phyloP scores from a whole-genome alignment of 805 yeast species.

The Sugiyamaella floridensis region DNA sequence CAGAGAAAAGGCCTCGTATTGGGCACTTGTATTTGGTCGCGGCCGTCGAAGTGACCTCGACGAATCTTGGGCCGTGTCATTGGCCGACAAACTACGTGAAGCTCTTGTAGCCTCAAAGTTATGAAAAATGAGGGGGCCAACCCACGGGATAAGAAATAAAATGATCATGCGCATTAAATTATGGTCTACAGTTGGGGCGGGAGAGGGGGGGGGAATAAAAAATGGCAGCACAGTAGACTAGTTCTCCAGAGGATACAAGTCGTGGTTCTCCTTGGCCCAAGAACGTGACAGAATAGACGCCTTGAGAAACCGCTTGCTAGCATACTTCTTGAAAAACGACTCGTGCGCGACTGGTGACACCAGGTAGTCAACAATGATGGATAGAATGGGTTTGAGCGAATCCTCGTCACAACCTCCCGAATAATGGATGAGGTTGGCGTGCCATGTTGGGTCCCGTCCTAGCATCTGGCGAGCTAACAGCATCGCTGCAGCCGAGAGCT shows the following conservation, averaged over 20 bases:
- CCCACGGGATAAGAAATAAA: too few species aligned
- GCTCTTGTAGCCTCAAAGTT: not conserved
- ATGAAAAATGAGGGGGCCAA: too few species aligned
- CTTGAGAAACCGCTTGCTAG: slow-evolving; percentile 80
- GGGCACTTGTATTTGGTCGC: slow-evolving; percentile 26
- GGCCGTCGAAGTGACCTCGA: slow-evolving; percentile 31
- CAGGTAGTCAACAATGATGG: slow-evolving; percentile 64
- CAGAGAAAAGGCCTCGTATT: slow-evolving; percentile 19
- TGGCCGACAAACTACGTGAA: slow-evolving; percentile 8
- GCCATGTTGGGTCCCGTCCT: slow-evolving; percentile 60
- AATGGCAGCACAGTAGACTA: not conserved
- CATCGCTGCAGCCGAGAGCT: slow-evolving; percentile 85
- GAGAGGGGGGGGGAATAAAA: too few species aligned
- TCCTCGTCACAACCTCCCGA: slow-evolving; percentile 80
- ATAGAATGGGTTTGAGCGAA: slow-evolving; percentile 65
- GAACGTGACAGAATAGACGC: slow-evolving; percentile 32
- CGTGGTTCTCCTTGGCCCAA: slow-evolving; percentile 27
- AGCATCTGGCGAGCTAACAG: slow-evolving; percentile 68
- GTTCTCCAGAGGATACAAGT: not conserved
- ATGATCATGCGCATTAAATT: not conserved
- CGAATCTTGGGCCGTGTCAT: slow-evolving; percentile 16
- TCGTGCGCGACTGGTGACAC: slow-evolving; percentile 80
- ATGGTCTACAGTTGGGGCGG: not conserved
- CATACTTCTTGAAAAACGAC: slow-evolving; percentile 89
- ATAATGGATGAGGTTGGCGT: slow-evolving; percentile 79